Evolutionary conservation across 441 rosid species (phyloP), one percentile per base, ranked within the genome.

Genomic region (Dalechampia spathulata): DNA sequence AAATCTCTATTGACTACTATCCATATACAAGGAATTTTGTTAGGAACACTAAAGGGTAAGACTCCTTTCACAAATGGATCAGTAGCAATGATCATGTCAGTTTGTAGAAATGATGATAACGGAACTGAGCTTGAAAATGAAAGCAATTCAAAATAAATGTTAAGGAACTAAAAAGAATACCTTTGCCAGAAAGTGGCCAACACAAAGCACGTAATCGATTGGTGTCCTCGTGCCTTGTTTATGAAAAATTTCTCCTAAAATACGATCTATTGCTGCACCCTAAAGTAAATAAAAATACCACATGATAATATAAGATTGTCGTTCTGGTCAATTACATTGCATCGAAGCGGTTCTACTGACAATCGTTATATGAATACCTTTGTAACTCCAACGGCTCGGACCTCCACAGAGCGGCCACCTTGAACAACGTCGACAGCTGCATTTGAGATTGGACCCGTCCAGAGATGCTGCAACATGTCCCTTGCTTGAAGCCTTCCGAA

Each of bases 401-500:
- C 95, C 74, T 86, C 95, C 52, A 86, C 82, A 9, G 90, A 86
- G 20, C 86, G 76, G 60, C 83, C 74, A 37, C 95, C 90, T 75
- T 81, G 95, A 57, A 86, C 85, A 44, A 86, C 90, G 61, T 83
- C 95, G 44, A 86, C 81, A 0, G 95, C 77, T 30, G 95, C 90
- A 72, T 86, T 83, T 16, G 95, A 83, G 67, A 86, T 86, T 16
- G 95, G 95, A 40, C 90, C 95, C 36, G 90, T 83, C 87, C 95
- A 86, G 17, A 86, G 85, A 75, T 86, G 95, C 72, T 83, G 95
- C 80, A 86, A 61, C 83, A 86, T 68, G 56, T 86, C 95, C 75
- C 86, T 81, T 50, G 95, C 90, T 68, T 86, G 95, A 55, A 86
- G 70, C 65, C 87, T 81, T 69, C 95, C 95, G 69, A 86, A 86